Evolutionary conservation across 2,329 filamentous ascomycete species (phyloP), one percentile per base, ranked within the genome.

Genomic region (Colletotrichum sp.): DNA sequence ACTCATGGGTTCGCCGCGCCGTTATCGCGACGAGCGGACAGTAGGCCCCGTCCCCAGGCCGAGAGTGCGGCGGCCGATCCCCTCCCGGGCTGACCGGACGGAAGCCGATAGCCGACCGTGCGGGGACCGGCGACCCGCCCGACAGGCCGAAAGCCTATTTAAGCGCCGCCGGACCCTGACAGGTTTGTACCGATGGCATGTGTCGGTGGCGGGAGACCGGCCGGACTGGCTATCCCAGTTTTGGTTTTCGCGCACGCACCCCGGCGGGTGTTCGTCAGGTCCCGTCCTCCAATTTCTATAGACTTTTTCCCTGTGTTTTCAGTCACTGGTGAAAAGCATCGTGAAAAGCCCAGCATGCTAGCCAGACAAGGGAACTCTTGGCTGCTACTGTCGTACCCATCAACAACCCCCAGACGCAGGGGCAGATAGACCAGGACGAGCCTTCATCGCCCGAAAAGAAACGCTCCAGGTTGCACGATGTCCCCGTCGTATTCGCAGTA

Each of bases 91-190:
- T 10, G 12, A 21, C 60, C 36, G 28, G 28, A 16, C 16, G 26
- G 39, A 32, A 32, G 36, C 68, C 68, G 68, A 72, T 36, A 73
- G 43, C 73, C 73, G 64, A 59, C 57, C n/a, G 18, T 65, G 70
- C 64, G 70, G 74, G 39, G 74, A 61, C 70, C 39, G 64, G 64
- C 59, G 59, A 65, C 64, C 73, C 57, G 55, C 63, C 73, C 73
- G 73, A 73, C 43, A 24, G 32, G 7, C 63, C 73, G 64, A 68
- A 61, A 21, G 32, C 32, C 43, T 18, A 57, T 16, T 24, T 39
- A 24, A 21, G 13, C 18, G 61, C 48, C 26, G 28, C 26, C 59
- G 69, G 63, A 15, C 26, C 15, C 16, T 24, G 67, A 9, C 28
- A 48, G 60, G n/a, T 16, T n/a, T 61, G 57, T 24, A n/a, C 28